These are phyloP conservation scores for Scortechinia acanthostroma DNA, from an alignment of 2,329 filamentous ascomycete genomes.

Conservation along the genomic window DNA sequence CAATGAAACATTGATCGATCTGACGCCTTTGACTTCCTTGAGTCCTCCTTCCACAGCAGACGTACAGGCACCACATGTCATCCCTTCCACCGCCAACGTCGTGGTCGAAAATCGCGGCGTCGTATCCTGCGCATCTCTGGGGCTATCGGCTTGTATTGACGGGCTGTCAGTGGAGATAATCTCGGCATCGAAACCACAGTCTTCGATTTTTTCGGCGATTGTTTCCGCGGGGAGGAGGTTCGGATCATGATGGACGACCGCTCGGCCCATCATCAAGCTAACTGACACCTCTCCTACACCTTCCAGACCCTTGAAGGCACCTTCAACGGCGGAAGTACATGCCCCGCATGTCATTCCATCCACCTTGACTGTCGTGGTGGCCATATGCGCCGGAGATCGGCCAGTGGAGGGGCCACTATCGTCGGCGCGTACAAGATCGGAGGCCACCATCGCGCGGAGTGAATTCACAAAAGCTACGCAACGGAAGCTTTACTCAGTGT, in stretches of 20 bases:
- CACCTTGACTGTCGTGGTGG: slow-evolving; percentile 1
- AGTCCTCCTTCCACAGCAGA: slow-evolving; percentile 78
- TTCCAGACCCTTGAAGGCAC: neutral
- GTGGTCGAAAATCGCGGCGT: slow-evolving; percentile 47
- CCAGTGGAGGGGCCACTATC: neutral
- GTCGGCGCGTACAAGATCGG: no score
- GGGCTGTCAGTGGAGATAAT: neutral
- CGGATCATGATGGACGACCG: neutral
- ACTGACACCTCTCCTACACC: neutral
- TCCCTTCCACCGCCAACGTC: slow-evolving; percentile 73
- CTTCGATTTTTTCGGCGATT: slow-evolving; percentile 49
- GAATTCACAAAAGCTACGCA: no score
- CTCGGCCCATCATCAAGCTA: slow-evolving; percentile 2
- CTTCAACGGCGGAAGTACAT: neutral
- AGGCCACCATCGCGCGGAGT: no score
- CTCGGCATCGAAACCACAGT: slow-evolving; percentile 16
- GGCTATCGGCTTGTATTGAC: no score
- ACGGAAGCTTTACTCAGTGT: no score
- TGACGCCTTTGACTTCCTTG: slow-evolving; percentile 66
- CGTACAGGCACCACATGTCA: slow-evolving; percentile 88
- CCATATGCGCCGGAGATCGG: neutral
- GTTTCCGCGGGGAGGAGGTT: slow-evolving; percentile 38
- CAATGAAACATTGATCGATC: slow-evolving; percentile 73
- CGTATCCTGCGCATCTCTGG: slow-evolving; percentile 26
- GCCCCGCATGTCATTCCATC: slow-evolving; percentile 1